Conservation (phyloP, 805 yeast genomes). For the Candida vaughaniae region DNA sequence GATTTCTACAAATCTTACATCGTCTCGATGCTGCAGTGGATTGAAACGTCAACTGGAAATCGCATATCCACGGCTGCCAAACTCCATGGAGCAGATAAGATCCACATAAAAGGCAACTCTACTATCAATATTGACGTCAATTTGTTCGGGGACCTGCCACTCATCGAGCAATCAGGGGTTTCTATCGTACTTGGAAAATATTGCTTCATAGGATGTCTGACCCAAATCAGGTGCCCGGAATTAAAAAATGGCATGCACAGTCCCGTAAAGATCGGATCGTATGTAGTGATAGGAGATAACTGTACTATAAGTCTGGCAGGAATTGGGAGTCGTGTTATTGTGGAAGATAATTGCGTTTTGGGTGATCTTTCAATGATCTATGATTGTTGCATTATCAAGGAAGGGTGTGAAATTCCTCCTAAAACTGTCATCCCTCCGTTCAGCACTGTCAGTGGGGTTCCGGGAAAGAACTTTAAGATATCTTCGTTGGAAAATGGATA, state of each 20-base stretch:
- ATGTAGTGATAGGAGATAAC: conserved; percentile 39
- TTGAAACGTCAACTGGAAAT: conserved; percentile 53
- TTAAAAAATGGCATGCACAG: conserved; percentile 16
- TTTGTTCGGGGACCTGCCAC: conserved; percentile 32
- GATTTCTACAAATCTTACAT: too few relatives aligned
- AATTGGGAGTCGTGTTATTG: conserved; percentile 49
- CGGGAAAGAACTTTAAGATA: conserved; percentile 31
- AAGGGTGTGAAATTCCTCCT: conserved; percentile 41
- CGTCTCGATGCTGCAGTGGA: too few relatives aligned
- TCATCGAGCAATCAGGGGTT: conserved; percentile 15
- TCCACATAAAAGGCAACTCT: conserved; percentile 47
- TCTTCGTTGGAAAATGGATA: conserved; percentile 28
- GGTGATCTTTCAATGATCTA: conserved; percentile 39
- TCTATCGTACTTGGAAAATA: conserved; percentile 47
- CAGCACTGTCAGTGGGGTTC: conserved; percentile 42
- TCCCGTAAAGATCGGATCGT: conserved; percentile 46
- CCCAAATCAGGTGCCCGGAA: conserved; percentile 21
- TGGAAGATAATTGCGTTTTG: conserved; percentile 43
- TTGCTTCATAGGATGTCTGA: conserved; percentile 34
- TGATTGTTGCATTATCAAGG: conserved; percentile 51
- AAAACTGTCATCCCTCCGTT: conserved; percentile 52
- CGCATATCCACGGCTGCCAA: conserved; percentile 44
- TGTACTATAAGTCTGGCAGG: conserved; percentile 32
- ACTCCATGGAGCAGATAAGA: conserved; percentile 43
- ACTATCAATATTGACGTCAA: conserved; percentile 39